Percentiles rank a stretch among this genome's conserved stretches.
Conservation (phyloP, 75 land plant species). For the Ceratopteris richardii region DNA sequence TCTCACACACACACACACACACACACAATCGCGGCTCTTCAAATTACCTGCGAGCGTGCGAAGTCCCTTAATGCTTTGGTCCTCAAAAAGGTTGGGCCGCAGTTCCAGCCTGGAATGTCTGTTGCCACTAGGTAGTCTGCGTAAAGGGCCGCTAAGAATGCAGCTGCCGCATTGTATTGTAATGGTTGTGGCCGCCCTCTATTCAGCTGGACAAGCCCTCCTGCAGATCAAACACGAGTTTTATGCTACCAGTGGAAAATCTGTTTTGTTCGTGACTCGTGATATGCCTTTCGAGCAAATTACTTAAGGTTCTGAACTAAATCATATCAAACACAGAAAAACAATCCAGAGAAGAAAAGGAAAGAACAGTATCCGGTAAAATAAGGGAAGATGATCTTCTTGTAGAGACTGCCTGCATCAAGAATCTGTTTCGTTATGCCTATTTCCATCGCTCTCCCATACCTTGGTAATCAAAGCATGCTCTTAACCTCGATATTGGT, state of each 20-base stretch:
- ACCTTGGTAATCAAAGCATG: no score
- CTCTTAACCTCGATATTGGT: no score
- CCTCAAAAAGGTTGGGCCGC: constrained; percentile 48
- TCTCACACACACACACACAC: background rate
- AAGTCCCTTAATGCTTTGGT: constrained; percentile 35
- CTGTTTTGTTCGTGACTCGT: background rate
- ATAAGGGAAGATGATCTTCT: no score
- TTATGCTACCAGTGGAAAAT: background rate
- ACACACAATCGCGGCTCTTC: background rate
- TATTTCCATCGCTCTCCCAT: no score
- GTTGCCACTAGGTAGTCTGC: constrained; percentile 44
- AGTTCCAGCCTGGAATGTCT: constrained; percentile 38
- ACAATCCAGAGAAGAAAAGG: no score
- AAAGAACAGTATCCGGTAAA: no score
- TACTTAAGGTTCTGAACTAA: no score
- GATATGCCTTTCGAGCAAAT: background rate
- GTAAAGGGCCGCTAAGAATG: constrained; percentile 56
- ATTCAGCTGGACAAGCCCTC: constrained; percentile 52
- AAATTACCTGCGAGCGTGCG: constrained; percentile 59
- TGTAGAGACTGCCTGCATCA: no score
- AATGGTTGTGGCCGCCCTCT: constrained; percentile 48
- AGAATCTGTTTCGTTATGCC: no score
- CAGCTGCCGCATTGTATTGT: constrained; percentile 56
- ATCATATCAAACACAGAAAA: no score
- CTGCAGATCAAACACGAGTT: constrained; percentile 17